These are phyloP conservation scores for Colletotrichum spaethianum DNA, from an alignment of 2,329 filamentous ascomycete genomes.

Conservation along the genomic window DNA sequence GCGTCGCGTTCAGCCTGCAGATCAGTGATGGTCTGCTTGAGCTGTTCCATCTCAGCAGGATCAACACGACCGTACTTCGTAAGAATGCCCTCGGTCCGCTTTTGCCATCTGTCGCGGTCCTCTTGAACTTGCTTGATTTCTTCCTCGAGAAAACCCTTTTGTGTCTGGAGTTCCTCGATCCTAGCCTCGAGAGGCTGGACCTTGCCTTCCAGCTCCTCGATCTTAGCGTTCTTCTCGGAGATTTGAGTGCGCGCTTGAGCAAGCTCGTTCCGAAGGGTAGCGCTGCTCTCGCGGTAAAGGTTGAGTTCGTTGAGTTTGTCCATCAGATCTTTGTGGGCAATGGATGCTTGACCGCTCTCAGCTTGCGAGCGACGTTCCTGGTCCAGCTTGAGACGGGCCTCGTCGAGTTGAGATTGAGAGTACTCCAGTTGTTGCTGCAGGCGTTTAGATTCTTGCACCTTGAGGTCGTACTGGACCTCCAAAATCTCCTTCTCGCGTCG, in stretches of 20 bases:
- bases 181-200: slow-evolving; percentile 87
- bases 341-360: slow-evolving; percentile 79
- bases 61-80: slow-evolving; percentile 97
- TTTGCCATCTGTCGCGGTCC: slow-evolving; percentile 95
- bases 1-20: slow-evolving; percentile 76
- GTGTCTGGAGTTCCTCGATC: slow-evolving; percentile 85
- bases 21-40: slow-evolving; percentile 82
- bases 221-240: slow-evolving; percentile 79
- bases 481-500: slow-evolving; percentile 97
- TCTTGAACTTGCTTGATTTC: slow-evolving; percentile 91
- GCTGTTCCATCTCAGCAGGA: slow-evolving; percentile 89
- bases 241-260: slow-evolving; percentile 84
- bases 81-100: slow-evolving; percentile 94
- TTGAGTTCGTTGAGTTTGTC: slow-evolving; percentile 97
- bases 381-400: slow-evolving; percentile 88
- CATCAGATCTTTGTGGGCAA: slow-evolving; percentile 91
- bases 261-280: slow-evolving; percentile 89
- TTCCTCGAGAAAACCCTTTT: slow-evolving; percentile 85
- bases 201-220: slow-evolving; percentile 81
- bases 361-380: slow-evolving; percentile 86
- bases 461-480: slow-evolving; percentile 95
- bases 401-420: slow-evolving; percentile 88
- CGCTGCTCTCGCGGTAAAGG: slow-evolving; percentile 93
- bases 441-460: slow-evolving; percentile 88
- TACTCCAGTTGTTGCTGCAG: slow-evolving; percentile 93